Percentiles rank a stretch among this genome's conserved stretches.
phyloP scores from a whole-genome alignment of 1,284 basidiomycete genomes.

The Gomphus bonarii region DNA sequence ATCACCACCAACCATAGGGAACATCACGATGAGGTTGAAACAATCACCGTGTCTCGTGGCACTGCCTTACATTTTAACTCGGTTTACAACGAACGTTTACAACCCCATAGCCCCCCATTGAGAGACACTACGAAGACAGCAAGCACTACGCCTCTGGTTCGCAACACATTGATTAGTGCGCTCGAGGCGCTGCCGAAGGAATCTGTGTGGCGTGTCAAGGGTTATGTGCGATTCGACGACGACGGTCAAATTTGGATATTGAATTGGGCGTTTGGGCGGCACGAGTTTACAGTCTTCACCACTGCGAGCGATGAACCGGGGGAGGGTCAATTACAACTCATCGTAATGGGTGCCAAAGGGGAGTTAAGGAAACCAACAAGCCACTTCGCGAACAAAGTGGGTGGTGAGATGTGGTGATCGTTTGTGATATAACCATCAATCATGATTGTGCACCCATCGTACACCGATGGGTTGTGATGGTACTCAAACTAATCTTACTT shows the following conservation, averaged over 20 bases:
- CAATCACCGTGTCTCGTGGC: conserved; percentile 49
- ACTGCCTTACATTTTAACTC: conserved; percentile 14
- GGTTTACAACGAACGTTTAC: conserved; percentile 23
- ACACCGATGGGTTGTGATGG: background rate
- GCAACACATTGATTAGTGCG: conserved; percentile 30
- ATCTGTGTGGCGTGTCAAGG: conserved; percentile 70
- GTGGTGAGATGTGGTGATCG: conserved; percentile 26
- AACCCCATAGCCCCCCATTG: conserved; percentile 7
- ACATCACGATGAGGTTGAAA: conserved; percentile 80
- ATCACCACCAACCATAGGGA: conserved; percentile 18
- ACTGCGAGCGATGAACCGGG: conserved; percentile 24
- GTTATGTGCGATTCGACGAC: conserved; percentile 52
- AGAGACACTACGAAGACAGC: background rate
- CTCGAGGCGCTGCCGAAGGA: conserved; percentile 54
- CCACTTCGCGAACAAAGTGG: conserved; percentile 46
- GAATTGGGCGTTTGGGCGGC: conserved; percentile 88
- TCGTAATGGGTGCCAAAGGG: conserved; percentile 82
- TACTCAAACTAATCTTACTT: background rate
- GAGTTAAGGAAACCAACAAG: conserved; percentile 55
- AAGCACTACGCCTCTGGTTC: conserved; percentile 15
- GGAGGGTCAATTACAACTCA: conserved; percentile 43
- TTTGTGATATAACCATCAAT: background rate
- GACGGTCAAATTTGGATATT: conserved; percentile 41
- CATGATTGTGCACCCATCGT: background rate
- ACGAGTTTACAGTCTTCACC: conserved; percentile 47